These are phyloP conservation scores for Sarocladium strictum DNA, from an alignment of 2,329 filamentous ascomycete genomes.

Conservation along the genomic window DNA sequence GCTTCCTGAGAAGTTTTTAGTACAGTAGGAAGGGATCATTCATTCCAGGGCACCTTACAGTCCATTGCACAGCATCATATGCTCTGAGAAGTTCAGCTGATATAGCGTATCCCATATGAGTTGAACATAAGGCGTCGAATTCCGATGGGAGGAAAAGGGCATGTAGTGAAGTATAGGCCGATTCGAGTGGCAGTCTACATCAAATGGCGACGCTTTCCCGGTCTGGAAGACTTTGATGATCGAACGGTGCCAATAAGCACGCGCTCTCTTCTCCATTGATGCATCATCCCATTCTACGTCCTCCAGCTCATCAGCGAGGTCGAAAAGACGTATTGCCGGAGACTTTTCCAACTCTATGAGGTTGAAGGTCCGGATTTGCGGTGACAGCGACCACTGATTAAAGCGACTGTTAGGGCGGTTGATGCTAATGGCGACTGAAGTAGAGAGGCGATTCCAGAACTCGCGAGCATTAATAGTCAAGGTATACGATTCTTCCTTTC, in stretches of 20 bases:
- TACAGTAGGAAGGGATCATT: background rate
- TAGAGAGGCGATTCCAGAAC: background rate
- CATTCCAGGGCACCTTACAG: background rate
- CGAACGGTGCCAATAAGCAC: background rate
- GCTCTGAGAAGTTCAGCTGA: background rate
- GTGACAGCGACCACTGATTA: background rate
- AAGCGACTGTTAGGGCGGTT: background rate
- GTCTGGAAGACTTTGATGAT: background rate
- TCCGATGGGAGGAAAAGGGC: background rate
- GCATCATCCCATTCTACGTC: constrained; percentile 3
- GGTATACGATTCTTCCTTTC: background rate
- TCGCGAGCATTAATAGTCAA: background rate
- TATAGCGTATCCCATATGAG: background rate
- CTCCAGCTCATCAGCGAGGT: constrained; percentile 2
- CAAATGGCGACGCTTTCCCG: background rate
- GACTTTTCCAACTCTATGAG: background rate
- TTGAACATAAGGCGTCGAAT: background rate
- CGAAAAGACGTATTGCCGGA: background rate
- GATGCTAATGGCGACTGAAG: background rate
- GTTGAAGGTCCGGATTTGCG: constrained; percentile 4
- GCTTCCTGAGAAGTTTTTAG: background rate
- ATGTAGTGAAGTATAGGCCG: background rate
- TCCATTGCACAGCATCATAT: constrained; percentile 1
- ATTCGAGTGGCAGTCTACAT: background rate
- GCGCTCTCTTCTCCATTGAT: background rate